phyloP scores from a whole-genome alignment of 2,329 filamentous ascomycete species.

The Alternaria sp. region DNA sequence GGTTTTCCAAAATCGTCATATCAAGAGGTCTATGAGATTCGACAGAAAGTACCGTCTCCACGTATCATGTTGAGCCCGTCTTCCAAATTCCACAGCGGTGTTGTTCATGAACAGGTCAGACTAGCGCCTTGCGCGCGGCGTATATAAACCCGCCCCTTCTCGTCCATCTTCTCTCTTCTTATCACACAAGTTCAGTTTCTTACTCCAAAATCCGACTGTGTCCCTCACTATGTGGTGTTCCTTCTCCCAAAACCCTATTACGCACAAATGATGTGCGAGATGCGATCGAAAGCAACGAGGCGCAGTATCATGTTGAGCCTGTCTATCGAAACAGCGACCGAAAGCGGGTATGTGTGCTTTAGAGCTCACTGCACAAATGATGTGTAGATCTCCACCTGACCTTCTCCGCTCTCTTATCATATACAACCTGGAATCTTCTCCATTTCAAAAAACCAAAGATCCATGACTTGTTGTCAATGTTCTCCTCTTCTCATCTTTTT shows the following conservation, averaged over 20 bases:
- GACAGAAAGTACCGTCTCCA: no score
- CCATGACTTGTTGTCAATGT: not conserved
- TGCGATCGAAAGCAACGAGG: not conserved
- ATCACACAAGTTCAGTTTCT: rapidly evolving
- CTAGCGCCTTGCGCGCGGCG: not conserved
- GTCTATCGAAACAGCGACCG: not conserved
- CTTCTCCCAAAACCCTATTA: no score
- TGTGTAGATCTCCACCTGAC: not conserved
- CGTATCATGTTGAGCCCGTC: not conserved
- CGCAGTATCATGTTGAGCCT: not conserved
- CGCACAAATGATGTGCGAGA: not conserved
- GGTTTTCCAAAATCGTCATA: no score
- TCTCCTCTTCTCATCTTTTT: not conserved
- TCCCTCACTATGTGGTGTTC: not conserved
- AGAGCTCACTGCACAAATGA: not conserved
- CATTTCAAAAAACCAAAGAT: not conserved
- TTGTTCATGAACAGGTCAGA: not conserved
- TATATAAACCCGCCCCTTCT: not conserved
- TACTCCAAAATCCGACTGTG: not conserved
- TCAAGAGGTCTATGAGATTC: no score
- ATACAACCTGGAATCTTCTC: no score
- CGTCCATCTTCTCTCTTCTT: not conserved
- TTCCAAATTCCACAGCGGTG: not conserved
- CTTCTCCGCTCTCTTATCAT: not conserved
- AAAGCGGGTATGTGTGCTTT: not conserved